Conservation (phyloP, 495 filamentous ascomycete species). For the Talaromyces thailandensis region DNA sequence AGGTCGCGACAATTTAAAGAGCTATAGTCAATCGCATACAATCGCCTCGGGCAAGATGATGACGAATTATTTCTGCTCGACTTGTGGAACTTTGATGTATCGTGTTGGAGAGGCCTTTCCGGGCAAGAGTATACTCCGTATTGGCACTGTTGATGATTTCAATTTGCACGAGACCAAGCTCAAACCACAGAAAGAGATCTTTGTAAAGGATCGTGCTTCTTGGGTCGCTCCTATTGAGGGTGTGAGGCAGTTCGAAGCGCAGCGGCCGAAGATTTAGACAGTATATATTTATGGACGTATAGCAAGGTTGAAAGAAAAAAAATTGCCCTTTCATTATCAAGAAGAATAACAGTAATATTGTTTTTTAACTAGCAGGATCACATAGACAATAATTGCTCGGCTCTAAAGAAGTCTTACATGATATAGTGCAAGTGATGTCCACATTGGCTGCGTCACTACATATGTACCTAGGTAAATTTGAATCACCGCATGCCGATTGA, state of each 20-base stretch:
- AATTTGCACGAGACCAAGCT: conserved; percentile 41
- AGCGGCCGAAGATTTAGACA: background rate
- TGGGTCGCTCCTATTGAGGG: conserved; percentile 32
- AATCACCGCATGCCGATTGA: too few relatives aligned
- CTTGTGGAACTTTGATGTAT: conserved; percentile 48
- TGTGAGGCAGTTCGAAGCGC: conserved; percentile 6
- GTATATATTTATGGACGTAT: background rate
- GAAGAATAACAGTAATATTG: too few relatives aligned
- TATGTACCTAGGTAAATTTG: too few relatives aligned
- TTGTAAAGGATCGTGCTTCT: conserved; percentile 28
- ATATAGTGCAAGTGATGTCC: too few relatives aligned
- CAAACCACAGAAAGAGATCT: conserved; percentile 35
- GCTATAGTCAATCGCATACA: conserved; percentile 30
- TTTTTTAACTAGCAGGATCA: too few relatives aligned
- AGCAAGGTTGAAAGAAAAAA: too few relatives aligned
- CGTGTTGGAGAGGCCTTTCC: conserved; percentile 26
- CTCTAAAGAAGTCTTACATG: too few relatives aligned
- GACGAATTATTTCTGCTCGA: conserved; percentile 46
- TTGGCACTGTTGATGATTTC: conserved; percentile 51
- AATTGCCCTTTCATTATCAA: too few relatives aligned
- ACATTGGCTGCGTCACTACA: too few relatives aligned
- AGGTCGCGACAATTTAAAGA: conserved; percentile 36
- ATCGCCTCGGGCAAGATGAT: conserved; percentile 32
- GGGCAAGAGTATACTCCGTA: conserved; percentile 32
- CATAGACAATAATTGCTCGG: too few relatives aligned